These are phyloP conservation scores for Komagataella mondaviorum DNA, from an alignment of 805 yeast genomes.

Conservation along the genomic window DNA sequence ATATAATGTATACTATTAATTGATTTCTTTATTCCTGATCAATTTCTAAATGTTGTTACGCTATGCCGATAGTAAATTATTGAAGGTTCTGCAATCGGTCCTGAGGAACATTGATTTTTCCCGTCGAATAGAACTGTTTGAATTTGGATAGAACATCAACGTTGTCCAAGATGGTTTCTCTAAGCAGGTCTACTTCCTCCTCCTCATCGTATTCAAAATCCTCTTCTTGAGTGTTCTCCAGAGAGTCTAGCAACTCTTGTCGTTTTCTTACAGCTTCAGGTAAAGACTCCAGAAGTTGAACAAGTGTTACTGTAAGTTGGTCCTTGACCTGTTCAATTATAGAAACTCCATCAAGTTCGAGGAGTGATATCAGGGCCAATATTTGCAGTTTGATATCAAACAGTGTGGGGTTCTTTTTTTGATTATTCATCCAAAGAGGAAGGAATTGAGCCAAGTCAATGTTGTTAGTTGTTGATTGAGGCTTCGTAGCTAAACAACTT, in stretches of 20 bases:
- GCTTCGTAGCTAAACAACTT: constrained; percentile 24
- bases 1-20: neutral
- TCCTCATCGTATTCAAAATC: constrained; percentile 9
- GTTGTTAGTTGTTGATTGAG: constrained; percentile 21
- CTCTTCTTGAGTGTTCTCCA: constrained; percentile 12
- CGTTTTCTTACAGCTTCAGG: constrained; percentile 36
- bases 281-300: constrained; percentile 26
- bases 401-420: constrained; percentile 31
- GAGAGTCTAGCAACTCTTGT: constrained; percentile 26
- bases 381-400: constrained; percentile 42
- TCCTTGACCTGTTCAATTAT: neutral
- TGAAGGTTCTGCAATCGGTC: neutral
- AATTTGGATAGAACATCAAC: constrained; percentile 20
- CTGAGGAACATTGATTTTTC: neutral
- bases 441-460: constrained; percentile 24
- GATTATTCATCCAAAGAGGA: constrained; percentile 34
- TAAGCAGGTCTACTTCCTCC: constrained; percentile 17
- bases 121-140: constrained; percentile 8
- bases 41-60: neutral
- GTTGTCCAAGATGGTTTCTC: constrained; percentile 16
- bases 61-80: neutral
- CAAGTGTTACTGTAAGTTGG: constrained; percentile 16
- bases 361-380: constrained; percentile 26
- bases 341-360: constrained; percentile 11
- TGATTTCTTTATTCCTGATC: neutral